Conservation (phyloP, 495 filamentous ascomycete genomes). For the Penicillium salamii region DNA sequence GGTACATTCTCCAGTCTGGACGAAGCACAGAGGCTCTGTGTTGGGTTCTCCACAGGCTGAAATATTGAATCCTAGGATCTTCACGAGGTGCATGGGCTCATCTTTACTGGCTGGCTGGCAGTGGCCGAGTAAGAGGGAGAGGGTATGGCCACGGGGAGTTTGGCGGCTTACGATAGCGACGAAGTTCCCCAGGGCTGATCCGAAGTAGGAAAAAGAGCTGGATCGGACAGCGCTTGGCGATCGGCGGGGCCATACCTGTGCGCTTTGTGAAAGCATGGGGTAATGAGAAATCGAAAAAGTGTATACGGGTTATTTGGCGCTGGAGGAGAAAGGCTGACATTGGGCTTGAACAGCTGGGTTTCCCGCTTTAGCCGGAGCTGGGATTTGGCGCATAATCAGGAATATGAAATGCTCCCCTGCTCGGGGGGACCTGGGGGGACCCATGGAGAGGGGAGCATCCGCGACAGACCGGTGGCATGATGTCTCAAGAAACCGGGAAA, state of each 20-base stretch:
- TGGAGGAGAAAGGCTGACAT: too few species aligned
- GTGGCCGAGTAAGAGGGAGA: slow-evolving; percentile 10
- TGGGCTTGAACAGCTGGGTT: too few species aligned
- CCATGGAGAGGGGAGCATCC: too few species aligned
- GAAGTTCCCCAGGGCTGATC: too few species aligned
- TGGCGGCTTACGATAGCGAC: slow-evolving; percentile 27
- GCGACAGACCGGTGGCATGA: not conserved
- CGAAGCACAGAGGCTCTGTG: not conserved
- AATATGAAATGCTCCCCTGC: too few species aligned
- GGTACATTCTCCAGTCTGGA: too few species aligned
- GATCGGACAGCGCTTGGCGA: slow-evolving; percentile 27
- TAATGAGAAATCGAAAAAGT: too few species aligned
- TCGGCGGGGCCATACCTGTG: slow-evolving; percentile 22
- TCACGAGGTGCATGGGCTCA: not conserved
- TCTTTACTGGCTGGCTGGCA: slow-evolving; percentile 23
- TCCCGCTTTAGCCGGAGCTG: too few species aligned
- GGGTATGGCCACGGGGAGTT: slow-evolving; percentile 31
- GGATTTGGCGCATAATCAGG: too few species aligned
- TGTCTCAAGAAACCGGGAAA: not conserved
- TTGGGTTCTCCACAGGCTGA: not conserved
- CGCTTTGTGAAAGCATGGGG: too few species aligned
- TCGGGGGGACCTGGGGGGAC: too few species aligned
- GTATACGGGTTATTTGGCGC: too few species aligned
- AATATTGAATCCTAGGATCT: not conserved
- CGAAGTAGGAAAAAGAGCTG: not conserved